Base-by-base conservation (phyloP, 306 rosid species). In the Myrica gale region DNA sequence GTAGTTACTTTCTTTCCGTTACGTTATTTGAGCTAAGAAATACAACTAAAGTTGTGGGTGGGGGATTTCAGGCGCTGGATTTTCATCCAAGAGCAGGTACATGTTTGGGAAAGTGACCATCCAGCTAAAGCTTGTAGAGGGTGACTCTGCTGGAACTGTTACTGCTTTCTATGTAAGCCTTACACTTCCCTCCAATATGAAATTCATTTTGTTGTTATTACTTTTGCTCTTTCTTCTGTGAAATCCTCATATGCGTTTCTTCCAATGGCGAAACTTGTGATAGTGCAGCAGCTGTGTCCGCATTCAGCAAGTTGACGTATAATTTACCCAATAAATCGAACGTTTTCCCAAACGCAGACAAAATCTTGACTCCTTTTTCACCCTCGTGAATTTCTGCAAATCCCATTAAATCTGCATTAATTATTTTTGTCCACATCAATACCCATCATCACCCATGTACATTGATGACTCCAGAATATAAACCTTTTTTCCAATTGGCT, bases 121-220 rank as follows among this genome's bases (percentile, higher is more conserved):
- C 21, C 90, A 90, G 58, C 88, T 95, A 56, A 95, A 95, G 85
- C 99, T 95, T 73, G 74, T 95, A 7, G 90, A 89, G 81, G 99
- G 97, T 13, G 97, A 95, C 73, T 95, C 99, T 42, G 97, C 97
- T 21, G 97, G 99, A 87, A 92, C 97, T 0, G 99, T 95, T 10
- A 92, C 97, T 23, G 97, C 99, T 72, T 92, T 85, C 84, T 95
- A 92, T 81, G 99, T 90, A 72, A 89, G 97, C 6, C 17, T 4
- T 20, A 1, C 13, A 4, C 1, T 7, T 15, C 3, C 60, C 20
- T 26, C 21, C 44, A 1, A 4, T 7, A 8, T 58, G 10, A 16
- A 17, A 37, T 50, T 12, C 42, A 6, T 53, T 21, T 20, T 0
- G 17, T 26, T 4, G 3, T 7, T 26, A 21, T 4, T 3, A 46